A percentile compares a stretch with the other conserved stretches of the same genome.
phyloP scores from a whole-genome alignment of 208 protist species.

The Leptomonas pyrrhocoris region DNA sequence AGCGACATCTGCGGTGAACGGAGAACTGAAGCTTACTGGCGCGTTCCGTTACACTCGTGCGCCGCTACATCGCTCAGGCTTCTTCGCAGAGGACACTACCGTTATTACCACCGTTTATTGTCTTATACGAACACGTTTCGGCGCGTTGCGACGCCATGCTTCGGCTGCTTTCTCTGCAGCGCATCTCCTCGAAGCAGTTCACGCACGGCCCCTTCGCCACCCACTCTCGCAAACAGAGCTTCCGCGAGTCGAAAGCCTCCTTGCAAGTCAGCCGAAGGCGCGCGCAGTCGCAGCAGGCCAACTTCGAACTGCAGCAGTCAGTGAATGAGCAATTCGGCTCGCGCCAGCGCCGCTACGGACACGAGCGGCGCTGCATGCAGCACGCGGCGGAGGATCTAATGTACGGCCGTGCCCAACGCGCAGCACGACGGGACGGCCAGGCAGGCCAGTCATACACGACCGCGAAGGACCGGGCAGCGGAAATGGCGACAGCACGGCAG shows the following conservation, averaged over 20 bases:
- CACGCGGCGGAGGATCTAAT: constrained; percentile 49
- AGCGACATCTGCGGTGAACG: no score
- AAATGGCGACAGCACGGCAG: constrained; percentile 62
- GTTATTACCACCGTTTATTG: no score
- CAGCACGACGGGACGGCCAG: not conserved
- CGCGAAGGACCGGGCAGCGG: constrained; percentile 33
- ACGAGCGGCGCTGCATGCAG: constrained; percentile 30
- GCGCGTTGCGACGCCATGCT: not conserved
- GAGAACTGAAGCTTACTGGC: no score
- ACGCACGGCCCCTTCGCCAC: constrained; percentile 17
- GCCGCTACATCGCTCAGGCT: no score
- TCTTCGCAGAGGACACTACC: no score
- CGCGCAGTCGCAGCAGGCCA: constrained; percentile 44
- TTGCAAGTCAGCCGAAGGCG: constrained; percentile 56
- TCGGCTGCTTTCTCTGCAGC: constrained; percentile 4
- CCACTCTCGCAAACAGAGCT: constrained; percentile 47
- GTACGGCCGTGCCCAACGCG: constrained; percentile 26
- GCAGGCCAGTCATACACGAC: constrained; percentile 19
- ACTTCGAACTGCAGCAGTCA: constrained; percentile 40
- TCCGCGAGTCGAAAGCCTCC: constrained; percentile 49
- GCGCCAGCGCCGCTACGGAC: constrained; percentile 33
- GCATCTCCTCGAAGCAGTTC: constrained; percentile 20
- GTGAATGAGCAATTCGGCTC: constrained; percentile 54
- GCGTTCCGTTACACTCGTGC: no score
- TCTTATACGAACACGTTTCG: no score